Base-by-base conservation (phyloP, 176 grass and related monocot species). In the Rhipidocladum racemiflorum region DNA sequence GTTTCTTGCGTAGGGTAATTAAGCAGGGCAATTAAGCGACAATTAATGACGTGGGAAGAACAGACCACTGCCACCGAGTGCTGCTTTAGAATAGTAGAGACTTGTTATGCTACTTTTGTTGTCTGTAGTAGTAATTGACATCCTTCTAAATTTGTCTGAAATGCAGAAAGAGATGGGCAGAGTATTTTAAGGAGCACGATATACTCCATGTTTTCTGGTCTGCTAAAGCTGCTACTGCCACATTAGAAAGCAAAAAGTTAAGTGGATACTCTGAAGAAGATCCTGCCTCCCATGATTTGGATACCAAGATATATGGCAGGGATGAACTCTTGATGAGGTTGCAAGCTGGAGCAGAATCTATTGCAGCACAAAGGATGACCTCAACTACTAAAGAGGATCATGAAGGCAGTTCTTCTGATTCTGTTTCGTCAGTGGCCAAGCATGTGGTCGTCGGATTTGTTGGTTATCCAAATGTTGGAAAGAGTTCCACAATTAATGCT, bases 381-480 rank as follows among this genome's bases (percentile, higher is more conserved):
- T 69, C 70, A 68, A 55, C 38, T 43, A 17, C 44, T 25, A 83
- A 66, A 75, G 75, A 84, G 44, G 69, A 80, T 13, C 61, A 36
- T 2, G 60, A 61, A 78, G 43, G 17, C 38, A 84, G 72, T 86
- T 83, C 80, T 70, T 87, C 85, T 60, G 77, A 82, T 80, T 81
- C 86, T 54, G 51, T 77, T 87, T 71, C 83, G 29, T 69, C 87
- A 24, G 46, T 68, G 39, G 83, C 83, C 57, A 94, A 82, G 62
- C 95, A 93, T 81, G 90, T 98, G 20, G 87, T 92, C 79, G 92
- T 93, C 69, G 95, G 95, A 21, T 98, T 98, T 87, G 90, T 98
- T 91, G 95, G 95, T 75, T 98, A 98, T 76, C 95, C 95, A 15
- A 98, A 98, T 84, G 95, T 98, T 42, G 95, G 95, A 38, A 98